Conservation (phyloP, 192 early-diverging fungal genomes). For the Podila clonocystis region DNA sequence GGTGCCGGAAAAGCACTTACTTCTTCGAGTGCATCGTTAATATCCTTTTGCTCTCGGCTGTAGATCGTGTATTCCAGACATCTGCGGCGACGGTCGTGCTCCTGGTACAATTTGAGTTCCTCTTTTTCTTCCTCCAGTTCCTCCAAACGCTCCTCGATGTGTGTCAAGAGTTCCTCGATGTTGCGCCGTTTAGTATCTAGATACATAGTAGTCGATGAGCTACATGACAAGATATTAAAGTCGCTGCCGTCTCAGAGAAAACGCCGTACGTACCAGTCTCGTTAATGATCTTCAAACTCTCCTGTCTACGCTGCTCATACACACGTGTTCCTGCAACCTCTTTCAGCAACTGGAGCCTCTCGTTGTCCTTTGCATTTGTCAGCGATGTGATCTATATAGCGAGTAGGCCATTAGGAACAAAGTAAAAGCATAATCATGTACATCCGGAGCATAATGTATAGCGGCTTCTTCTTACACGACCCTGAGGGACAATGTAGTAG, state of each 20-base stretch:
- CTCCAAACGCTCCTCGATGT: conserved; percentile 87
- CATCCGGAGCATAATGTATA: background rate
- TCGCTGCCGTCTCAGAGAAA: background rate
- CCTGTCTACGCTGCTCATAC: conserved; percentile 91
- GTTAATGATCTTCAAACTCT: conserved; percentile 92
- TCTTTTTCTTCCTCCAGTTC: conserved; percentile 96
- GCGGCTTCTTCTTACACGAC: conserved; percentile 67
- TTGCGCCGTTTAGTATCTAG: conserved; percentile 82
- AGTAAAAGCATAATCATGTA: background rate
- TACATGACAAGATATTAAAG: conserved; percentile 21
- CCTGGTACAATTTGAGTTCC: conserved; percentile 90
- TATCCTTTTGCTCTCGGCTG: conserved; percentile 86
- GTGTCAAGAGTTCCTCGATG: conserved; percentile 88
- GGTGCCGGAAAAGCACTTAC: conserved; percentile 6
- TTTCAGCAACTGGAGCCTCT: conserved; percentile 90
- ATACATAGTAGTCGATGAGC: background rate
- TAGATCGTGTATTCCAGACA: conserved; percentile 95
- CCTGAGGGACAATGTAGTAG: conserved; percentile 99
- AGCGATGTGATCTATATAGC: conserved; percentile 81
- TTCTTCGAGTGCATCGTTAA: conserved; percentile 81
- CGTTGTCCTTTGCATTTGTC: conserved; percentile 93
- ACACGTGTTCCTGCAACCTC: conserved; percentile 98
- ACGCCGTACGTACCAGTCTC: conserved; percentile 73
- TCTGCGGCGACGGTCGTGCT: conserved; percentile 85
- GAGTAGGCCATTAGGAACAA: background rate